phyloP scores from a whole-genome alignment of 345 rosid species.

The Linum tenue region DNA sequence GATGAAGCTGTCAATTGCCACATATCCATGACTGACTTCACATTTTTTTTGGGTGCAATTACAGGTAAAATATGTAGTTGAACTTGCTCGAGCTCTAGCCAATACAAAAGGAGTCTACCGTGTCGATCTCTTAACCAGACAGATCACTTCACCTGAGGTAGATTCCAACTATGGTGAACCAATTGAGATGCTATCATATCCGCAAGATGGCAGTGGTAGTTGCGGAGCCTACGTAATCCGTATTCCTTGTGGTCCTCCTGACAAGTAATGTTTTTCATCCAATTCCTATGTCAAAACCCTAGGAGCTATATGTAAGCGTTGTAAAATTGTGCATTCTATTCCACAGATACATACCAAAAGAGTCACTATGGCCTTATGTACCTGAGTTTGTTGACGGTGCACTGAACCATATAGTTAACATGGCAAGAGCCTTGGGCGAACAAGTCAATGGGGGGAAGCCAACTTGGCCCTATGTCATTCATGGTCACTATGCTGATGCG shows the following conservation, averaged over 20 bases:
- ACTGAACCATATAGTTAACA: conserved; percentile 43
- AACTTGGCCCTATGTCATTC: conserved; percentile 58
- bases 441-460: conserved; percentile 47
- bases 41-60: not conserved
- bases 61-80: conserved; percentile 67
- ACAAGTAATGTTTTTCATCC: conserved; percentile 25
- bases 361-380: conserved; percentile 60
- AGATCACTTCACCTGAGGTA: conserved; percentile 53
- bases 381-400: conserved; percentile 60
- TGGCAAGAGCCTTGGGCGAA: conserved; percentile 53
- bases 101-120: conserved; percentile 46
- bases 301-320: not conserved
- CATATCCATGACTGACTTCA: not conserved
- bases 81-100: conserved; percentile 61
- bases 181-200: conserved; percentile 73
- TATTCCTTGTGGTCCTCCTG: conserved; percentile 48
- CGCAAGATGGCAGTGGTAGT: conserved; percentile 49
- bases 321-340: not conserved
- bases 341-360: conserved; percentile 55
- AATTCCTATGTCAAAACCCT: not conserved
- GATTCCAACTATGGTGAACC: conserved; percentile 65
- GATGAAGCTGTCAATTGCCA: not conserved
- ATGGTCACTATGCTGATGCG: conserved; percentile 73
- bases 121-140: conserved; percentile 60
- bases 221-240: conserved; percentile 64